A percentile compares a stretch with the other conserved stretches of the same genome.
phyloP scores from a whole-genome alignment of 2,329 filamentous ascomycete genomes.

The Xylaria arbuscula region DNA sequence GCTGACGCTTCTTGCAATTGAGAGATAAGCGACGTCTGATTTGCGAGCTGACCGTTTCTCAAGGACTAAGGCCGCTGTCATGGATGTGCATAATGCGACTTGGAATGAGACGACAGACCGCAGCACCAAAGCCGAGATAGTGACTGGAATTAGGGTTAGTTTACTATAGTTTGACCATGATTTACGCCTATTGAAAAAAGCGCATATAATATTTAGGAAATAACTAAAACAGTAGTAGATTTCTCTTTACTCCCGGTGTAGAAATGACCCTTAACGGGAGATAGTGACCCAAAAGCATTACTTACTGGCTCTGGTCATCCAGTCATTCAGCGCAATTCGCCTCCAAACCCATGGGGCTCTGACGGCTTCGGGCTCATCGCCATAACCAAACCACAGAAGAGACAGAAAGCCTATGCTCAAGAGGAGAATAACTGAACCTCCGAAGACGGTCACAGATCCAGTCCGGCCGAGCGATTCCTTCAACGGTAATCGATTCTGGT shows the following conservation, averaged over 20 bases:
- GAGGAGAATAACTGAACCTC: slow-evolving; percentile 12
- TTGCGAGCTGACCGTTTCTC: slow-evolving; percentile 29
- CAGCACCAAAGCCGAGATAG: slow-evolving; percentile 15
- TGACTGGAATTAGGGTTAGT: slow-evolving; percentile 11
- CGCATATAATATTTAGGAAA: too few relatives aligned
- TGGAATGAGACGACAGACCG: slow-evolving; percentile 23
- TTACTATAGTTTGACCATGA: not conserved
- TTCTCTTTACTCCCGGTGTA: not conserved
- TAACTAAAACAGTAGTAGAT: too few relatives aligned
- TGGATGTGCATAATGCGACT: slow-evolving; percentile 28
- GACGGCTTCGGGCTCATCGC: slow-evolving; percentile 15
- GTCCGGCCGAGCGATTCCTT: slow-evolving; percentile 15
- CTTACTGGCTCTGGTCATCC: slow-evolving; percentile 23
- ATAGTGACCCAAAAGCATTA: not conserved
- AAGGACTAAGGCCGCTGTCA: slow-evolving; percentile 32
- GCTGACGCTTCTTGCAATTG: slow-evolving; percentile 30
- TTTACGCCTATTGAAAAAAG: not conserved
- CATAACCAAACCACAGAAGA: slow-evolving; percentile 28
- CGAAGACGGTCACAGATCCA: slow-evolving; percentile 27
- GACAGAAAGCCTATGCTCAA: slow-evolving; percentile 11
- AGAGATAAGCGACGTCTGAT: slow-evolving; percentile 31
- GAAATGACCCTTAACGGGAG: not conserved
- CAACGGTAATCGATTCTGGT: not conserved
- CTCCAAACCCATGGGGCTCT: slow-evolving; percentile 15
- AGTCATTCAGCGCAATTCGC: slow-evolving; percentile 15